Evolutionary conservation across 2,329 filamentous ascomycete genomes (phyloP).

Genomic region (Cladosporium sp.): DNA sequence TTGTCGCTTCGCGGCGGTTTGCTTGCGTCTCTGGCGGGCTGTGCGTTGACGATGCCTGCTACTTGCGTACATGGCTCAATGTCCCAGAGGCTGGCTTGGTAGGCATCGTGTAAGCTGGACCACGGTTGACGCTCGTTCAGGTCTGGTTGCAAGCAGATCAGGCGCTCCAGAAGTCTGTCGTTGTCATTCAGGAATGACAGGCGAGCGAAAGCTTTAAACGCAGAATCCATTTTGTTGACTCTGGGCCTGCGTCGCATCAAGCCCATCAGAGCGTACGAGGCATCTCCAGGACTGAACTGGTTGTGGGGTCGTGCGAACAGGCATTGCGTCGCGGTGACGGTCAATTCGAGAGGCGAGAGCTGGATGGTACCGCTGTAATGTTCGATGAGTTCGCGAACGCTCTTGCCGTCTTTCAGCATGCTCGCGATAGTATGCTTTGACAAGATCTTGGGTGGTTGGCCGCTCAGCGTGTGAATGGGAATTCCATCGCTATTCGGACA

Average conservation of each 20-base stretch:
- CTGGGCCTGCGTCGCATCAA: constrained; percentile 45
- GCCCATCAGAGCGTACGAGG: constrained; percentile 52
- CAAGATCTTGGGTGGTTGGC: not conserved
- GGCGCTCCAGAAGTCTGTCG: constrained; percentile 48
- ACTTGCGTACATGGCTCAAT: constrained; percentile 47
- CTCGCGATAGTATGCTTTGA: not conserved
- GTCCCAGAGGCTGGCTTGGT: constrained; percentile 48
- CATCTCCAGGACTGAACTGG: constrained; percentile 38
- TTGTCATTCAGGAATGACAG: constrained; percentile 51
- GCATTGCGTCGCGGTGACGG: constrained; percentile 5
- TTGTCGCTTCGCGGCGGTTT: not conserved
- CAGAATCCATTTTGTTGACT: constrained; percentile 44
- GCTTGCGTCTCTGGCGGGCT: not conserved
- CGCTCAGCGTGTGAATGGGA: not conserved
- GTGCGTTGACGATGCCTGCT: constrained; percentile 40
- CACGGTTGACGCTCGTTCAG: constrained; percentile 39
- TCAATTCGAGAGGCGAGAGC: not conserved
- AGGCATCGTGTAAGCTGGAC: constrained; percentile 47
- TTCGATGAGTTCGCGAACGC: constrained; percentile 1
- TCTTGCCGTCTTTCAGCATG: not conserved
- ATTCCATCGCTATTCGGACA: not conserved
- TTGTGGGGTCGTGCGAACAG: not conserved
- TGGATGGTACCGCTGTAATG: constrained; percentile 4
- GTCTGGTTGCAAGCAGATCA: constrained; percentile 47
- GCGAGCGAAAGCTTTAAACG: constrained; percentile 52